phyloP scores from a whole-genome alignment of 257 asterid species.

The Fraxinus pennsylvanica region DNA sequence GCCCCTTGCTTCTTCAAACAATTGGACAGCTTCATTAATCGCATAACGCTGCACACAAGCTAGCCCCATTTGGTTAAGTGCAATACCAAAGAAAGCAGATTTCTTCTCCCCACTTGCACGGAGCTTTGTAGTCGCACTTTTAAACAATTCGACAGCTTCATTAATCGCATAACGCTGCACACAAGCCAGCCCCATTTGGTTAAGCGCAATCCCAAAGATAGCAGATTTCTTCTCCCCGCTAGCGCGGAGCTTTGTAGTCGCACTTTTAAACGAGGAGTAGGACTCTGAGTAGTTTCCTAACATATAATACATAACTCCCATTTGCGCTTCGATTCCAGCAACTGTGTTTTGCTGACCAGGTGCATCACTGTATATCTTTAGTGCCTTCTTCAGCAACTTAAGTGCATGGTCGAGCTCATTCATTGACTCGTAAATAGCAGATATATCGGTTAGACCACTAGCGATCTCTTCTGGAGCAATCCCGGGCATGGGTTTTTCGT shows the following conservation, averaged over 20 bases:
- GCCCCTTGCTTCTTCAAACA: constrained; percentile 89
- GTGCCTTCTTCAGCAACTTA: constrained; percentile 78
- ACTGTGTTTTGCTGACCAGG: constrained; percentile 87
- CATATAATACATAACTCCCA: constrained; percentile 88
- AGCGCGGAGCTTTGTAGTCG: constrained; percentile 77
- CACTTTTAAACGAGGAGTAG: constrained; percentile 55
- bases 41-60: constrained; percentile 86
- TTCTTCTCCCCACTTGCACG: constrained; percentile 91
- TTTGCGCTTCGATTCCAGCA: constrained; percentile 93
- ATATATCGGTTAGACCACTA: constrained; percentile 79
- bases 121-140: constrained; percentile 65
- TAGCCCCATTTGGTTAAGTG: constrained; percentile 92
- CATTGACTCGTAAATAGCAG: constrained; percentile 92
- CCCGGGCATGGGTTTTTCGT: constrained; percentile 74
- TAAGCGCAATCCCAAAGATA: constrained; percentile 86
- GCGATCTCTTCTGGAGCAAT: constrained; percentile 87
- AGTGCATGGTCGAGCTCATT: constrained; percentile 81
- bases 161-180: constrained; percentile 79
- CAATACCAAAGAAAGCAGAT: constrained; percentile 89
- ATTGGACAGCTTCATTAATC: constrained; percentile 70
- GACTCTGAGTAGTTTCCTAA: constrained; percentile 77
- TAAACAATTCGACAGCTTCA: constrained; percentile 73
- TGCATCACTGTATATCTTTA: constrained; percentile 74
- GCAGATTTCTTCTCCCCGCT: constrained; percentile 91
- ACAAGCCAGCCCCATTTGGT: constrained; percentile 93